A percentile compares a stretch with the other conserved stretches of the same genome.
phyloP scores from a whole-genome alignment of 2,329 filamentous ascomycete species.

The Aspergillus brunneoviolaceus region DNA sequence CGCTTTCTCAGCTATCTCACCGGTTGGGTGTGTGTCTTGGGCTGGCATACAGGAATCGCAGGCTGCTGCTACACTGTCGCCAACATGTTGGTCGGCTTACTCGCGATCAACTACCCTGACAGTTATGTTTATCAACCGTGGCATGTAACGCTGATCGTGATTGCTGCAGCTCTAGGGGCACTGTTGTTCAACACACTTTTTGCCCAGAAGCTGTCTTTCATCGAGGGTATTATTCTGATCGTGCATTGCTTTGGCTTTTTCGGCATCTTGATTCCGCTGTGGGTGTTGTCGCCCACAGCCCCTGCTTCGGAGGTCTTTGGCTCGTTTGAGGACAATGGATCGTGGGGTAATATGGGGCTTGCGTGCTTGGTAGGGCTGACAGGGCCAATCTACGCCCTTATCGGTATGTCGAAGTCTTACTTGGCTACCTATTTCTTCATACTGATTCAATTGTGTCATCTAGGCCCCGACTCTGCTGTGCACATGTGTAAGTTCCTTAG shows the following conservation, averaged over 20 bases:
- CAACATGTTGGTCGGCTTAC: constrained; percentile 36
- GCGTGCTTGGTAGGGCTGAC: constrained; percentile 41
- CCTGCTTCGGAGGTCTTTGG: constrained; percentile 29
- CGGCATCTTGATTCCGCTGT: constrained; percentile 40
- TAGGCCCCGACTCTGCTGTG: constrained; percentile 34
- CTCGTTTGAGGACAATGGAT: constrained; percentile 40
- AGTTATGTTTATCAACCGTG: constrained; percentile 28
- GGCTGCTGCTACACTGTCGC: constrained; percentile 35
- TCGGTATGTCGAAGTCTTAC: constrained; percentile 16
- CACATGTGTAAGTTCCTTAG: constrained; percentile 31
- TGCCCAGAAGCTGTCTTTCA: constrained; percentile 46
- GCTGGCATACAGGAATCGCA: constrained; percentile 39
- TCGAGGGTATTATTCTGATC: constrained; percentile 53
- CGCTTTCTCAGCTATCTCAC: constrained; percentile 39
- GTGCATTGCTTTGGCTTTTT: constrained; percentile 51
- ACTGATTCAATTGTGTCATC: not conserved
- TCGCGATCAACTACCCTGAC: constrained; percentile 33
- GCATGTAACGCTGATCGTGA: constrained; percentile 38
- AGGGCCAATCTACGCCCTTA: constrained; percentile 26
- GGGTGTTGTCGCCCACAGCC: constrained; percentile 33
- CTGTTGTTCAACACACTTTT: constrained; percentile 54
- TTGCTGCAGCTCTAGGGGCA: constrained; percentile 48
- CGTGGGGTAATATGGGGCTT: constrained; percentile 39
- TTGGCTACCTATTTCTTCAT: not conserved
- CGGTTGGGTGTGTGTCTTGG: constrained; percentile 40